These are phyloP conservation scores for Aspergillus oerlinghausenensis DNA, from an alignment of 2,329 filamentous ascomycete species.

Conservation along the genomic window DNA sequence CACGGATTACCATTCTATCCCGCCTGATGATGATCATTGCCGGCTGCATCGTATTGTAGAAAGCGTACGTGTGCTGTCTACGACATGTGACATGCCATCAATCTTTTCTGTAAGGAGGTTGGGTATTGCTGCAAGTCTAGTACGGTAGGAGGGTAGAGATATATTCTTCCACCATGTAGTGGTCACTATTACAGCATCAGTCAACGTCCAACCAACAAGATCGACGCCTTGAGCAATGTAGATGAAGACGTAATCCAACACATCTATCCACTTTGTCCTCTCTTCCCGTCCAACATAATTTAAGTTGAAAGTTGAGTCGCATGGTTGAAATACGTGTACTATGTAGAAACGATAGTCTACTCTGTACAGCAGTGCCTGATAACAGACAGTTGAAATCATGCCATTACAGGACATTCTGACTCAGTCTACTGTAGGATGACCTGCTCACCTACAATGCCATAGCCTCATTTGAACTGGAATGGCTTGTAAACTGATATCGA, in stretches of 20 bases:
- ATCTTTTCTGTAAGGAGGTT: not conserved
- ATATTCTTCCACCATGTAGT: not conserved
- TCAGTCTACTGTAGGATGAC: not conserved
- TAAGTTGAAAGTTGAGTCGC: too few species aligned
- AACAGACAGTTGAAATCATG: not conserved
- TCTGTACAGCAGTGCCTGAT: not conserved
- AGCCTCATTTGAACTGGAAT: not conserved
- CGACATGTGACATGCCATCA: not conserved
- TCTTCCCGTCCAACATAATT: too few species aligned
- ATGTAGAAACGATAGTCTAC: too few species aligned
- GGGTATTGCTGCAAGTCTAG: too few species aligned
- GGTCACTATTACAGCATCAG: too few species aligned
- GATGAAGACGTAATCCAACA: too few species aligned
- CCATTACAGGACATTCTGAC: not conserved
- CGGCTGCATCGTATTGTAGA: not conserved
- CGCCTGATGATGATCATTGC: not conserved
- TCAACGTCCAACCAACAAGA: too few species aligned
- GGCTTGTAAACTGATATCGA: not conserved
- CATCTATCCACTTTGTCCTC: too few species aligned
- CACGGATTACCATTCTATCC: too few species aligned
- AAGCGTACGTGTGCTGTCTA: not conserved
- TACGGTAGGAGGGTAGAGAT: too few species aligned
- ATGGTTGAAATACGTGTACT: too few species aligned
- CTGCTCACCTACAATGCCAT: not conserved
- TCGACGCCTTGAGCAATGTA: too few species aligned